Evolutionary conservation across 2,329 filamentous ascomycete species (phyloP).

Genomic region (Dactylellina haptotyla): DNA sequence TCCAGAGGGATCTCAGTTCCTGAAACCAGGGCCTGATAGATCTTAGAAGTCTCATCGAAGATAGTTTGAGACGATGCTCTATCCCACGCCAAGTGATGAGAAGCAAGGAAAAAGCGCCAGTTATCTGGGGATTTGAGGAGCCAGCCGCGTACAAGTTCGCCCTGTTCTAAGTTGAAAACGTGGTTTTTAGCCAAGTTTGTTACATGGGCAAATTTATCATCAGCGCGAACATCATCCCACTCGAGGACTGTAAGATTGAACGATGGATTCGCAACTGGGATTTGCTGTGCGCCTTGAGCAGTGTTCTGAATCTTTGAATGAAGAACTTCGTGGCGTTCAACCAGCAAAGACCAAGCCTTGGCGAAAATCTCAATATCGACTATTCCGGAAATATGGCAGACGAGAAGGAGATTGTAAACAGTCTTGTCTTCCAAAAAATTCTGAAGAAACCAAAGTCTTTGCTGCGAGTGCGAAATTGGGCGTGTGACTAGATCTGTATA

Average conservation of each 20-base stretch:
- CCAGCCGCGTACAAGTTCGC: constrained; percentile 28
- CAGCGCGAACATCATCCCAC: constrained; percentile 16
- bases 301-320: constrained; percentile 48
- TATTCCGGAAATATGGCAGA: constrained; percentile 53
- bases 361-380: constrained; percentile 42
- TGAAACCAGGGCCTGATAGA: constrained; percentile 17
- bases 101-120: constrained; percentile 31
- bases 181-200: constrained; percentile 20
- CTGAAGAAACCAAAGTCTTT: constrained; percentile 57
- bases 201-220: constrained; percentile 16
- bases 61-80: constrained; percentile 26
- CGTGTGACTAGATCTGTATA: constrained; percentile 8
- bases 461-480: constrained; percentile 58
- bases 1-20: constrained; percentile 21
- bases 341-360: constrained; percentile 52
- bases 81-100: constrained; percentile 32
- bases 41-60: constrained; percentile 30
- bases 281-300: constrained; percentile 9
- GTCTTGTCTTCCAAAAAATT: constrained; percentile 56
- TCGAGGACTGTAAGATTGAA: constrained; percentile 28
- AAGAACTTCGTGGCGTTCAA: constrained; percentile 55
- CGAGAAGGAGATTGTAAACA: constrained; percentile 55
- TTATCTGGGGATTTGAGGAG: constrained; percentile 19
- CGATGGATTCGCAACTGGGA: constrained; percentile 9
- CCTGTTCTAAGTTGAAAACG: constrained; percentile 20